Evolutionary conservation across 2,329 filamentous ascomycete species (phyloP).

Genomic region (Drechslerella stenobrocha): DNA sequence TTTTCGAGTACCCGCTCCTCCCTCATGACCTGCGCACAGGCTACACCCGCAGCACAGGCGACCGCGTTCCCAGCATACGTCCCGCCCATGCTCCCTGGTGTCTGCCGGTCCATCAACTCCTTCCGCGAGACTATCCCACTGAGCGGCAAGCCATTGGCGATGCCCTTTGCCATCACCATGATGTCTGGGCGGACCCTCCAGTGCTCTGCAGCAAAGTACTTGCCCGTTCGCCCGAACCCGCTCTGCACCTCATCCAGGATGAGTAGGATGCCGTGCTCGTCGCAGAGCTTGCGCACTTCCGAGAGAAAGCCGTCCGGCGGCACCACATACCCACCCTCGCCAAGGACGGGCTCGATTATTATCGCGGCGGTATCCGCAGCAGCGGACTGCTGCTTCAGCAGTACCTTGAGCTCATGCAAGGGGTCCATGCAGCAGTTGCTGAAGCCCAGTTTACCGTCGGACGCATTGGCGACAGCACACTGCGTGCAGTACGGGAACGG

Average conservation of each 20-base stretch:
- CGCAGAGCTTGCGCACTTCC: constrained; percentile 57
- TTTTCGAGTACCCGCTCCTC: constrained; percentile 56
- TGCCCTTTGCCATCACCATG: constrained; percentile 55
- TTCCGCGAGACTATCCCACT: constrained; percentile 54
- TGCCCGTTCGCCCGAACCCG: constrained; percentile 58
- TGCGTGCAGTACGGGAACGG: constrained; percentile 57
- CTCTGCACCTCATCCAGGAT: constrained; percentile 58
- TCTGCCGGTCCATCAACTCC: constrained; percentile 56
- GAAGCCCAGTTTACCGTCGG: constrained; percentile 54
- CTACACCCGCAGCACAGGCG: constrained; percentile 55
- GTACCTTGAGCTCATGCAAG: constrained; percentile 54
- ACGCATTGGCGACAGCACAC: constrained; percentile 54
- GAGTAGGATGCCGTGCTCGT: constrained; percentile 58
- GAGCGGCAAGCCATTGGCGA: constrained; percentile 53
- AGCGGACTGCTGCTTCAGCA: constrained; percentile 55
- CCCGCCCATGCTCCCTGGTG: constrained; percentile 56
- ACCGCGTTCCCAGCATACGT: constrained; percentile 56
- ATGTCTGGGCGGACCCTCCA: constrained; percentile 58
- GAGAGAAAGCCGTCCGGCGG: constrained; percentile 54
- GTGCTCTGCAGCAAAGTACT: constrained; percentile 58
- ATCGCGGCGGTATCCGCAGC: constrained; percentile 55
- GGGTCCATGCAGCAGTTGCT: constrained; percentile 57
- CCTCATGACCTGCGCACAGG: constrained; percentile 55
- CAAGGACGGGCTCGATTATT: constrained; percentile 55
- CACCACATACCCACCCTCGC: constrained; percentile 56